phyloP scores from a whole-genome alignment of 768 basidiomycete genomes.

The Chlorophyllum brunneum region DNA sequence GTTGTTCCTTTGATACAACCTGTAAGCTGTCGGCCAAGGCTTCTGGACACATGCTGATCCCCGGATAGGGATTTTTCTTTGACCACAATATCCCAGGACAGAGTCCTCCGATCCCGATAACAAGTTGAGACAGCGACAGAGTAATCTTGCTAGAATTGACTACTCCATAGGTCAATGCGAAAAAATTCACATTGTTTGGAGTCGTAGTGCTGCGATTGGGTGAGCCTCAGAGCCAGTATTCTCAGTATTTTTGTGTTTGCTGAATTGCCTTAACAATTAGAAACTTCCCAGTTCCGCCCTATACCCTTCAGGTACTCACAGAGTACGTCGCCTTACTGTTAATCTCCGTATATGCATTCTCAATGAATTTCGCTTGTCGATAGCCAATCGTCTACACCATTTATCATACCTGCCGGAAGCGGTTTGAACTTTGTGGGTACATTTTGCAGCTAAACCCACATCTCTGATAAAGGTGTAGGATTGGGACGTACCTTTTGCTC shows the following conservation, averaged over 20 bases:
- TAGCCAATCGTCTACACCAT: slow-evolving; percentile 41
- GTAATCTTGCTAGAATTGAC: no score
- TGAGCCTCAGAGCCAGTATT: slow-evolving; percentile 12
- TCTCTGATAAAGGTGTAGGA: slow-evolving; percentile 27
- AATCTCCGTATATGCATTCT: no score
- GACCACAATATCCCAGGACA: slow-evolving; percentile 26
- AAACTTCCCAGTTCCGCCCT: slow-evolving; percentile 43
- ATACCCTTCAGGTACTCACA: slow-evolving; percentile 45
- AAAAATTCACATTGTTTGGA: slow-evolving; percentile 32
- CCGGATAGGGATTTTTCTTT: slow-evolving; percentile 33
- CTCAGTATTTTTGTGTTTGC: no score
- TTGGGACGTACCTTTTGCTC: slow-evolving; percentile 46
- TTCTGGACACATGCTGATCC: no score
- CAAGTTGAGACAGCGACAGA: no score
- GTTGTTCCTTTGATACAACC: slow-evolving; percentile 23
- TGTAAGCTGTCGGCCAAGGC: no score
- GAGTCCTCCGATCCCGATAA: slow-evolving; percentile 29
- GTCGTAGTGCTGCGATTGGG: slow-evolving; percentile 26
- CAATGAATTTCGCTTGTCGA: not conserved
- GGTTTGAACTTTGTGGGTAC: slow-evolving; percentile 27
- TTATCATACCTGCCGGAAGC: slow-evolving; percentile 37
- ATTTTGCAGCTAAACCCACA: not conserved
- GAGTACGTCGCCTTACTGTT: no score
- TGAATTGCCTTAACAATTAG: slow-evolving; percentile 21
- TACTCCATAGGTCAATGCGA: slow-evolving; percentile 37